Percentiles rank a stretch among this genome's conserved stretches.
Evolutionary conservation across 768 basidiomycete species (phyloP).

Genomic region (Suillus brevipes): DNA sequence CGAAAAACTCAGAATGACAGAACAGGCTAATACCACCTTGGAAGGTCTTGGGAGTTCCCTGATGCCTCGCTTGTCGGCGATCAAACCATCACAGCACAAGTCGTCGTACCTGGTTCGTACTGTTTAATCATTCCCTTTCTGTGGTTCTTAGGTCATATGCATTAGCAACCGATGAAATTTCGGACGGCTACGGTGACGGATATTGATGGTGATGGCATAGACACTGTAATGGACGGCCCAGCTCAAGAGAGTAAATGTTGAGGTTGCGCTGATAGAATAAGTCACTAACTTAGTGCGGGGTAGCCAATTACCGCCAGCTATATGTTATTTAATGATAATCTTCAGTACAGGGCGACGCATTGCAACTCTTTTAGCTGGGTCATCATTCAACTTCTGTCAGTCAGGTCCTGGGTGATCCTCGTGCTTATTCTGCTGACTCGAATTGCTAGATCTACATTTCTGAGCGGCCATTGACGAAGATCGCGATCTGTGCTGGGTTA

Average conservation of each 20-base stretch:
- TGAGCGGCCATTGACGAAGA: no score
- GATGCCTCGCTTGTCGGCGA: not conserved
- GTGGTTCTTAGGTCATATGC: not conserved
- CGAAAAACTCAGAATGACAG: not conserved
- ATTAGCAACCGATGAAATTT: slow-evolving; percentile 2
- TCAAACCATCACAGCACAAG: not conserved
- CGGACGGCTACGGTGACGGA: not conserved
- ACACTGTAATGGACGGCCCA: not conserved
- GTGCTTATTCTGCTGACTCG: no score
- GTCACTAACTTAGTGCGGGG: no score
- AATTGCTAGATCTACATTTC: no score
- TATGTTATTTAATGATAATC: no score
- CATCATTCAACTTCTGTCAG: no score
- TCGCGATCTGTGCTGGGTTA: no score
- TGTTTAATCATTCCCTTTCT: not conserved
- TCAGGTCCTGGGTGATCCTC: no score
- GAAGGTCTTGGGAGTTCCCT: not conserved
- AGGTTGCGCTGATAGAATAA: not conserved
- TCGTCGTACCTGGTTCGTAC: not conserved
- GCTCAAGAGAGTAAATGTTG: not conserved
- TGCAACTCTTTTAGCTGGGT: no score
- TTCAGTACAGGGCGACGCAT: no score
- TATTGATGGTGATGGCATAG: not conserved
- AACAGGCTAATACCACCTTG: not conserved
- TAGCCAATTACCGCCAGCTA: no score